phyloP scores from a whole-genome alignment of 2,329 filamentous ascomycete species.

The Penicillium vulpinum region DNA sequence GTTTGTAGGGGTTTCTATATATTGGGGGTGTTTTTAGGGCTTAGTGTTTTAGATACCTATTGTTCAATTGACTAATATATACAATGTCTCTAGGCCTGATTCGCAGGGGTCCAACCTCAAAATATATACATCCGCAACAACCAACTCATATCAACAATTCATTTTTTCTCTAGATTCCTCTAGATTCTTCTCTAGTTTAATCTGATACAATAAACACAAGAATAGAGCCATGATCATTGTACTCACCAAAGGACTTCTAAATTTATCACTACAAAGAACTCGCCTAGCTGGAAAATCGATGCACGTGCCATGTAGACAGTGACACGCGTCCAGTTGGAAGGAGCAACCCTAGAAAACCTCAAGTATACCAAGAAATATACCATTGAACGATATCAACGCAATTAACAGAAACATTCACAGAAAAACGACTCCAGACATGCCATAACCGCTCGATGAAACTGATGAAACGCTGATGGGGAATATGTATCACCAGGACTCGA shows the following conservation, averaged over 20 bases:
- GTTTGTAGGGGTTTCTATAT: neutral
- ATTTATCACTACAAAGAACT: neutral
- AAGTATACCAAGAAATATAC: neutral
- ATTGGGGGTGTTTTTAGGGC: accelerated
- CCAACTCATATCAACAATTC: neutral
- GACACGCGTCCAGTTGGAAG: neutral
- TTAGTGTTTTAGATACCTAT: neutral
- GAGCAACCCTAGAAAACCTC: neutral
- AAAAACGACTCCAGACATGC: slow-evolving; percentile 23
- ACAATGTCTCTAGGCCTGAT: neutral
- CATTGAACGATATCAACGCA: neutral
- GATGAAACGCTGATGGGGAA: slow-evolving; percentile 18
- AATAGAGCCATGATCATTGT: neutral
- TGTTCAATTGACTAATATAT: neutral
- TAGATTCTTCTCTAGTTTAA: no score
- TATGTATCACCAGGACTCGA: slow-evolving; percentile 19
- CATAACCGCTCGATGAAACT: slow-evolving; percentile 18
- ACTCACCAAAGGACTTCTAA: neutral
- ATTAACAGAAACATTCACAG: neutral
- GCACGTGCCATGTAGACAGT: neutral
- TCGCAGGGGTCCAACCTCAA: neutral
- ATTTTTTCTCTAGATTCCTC: neutral
- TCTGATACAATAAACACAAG: neutral
- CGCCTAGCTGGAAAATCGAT: neutral
- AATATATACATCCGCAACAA: neutral